These are phyloP conservation scores for Coemansia sp. DNA, from an alignment of 192 early-diverging fungal species.

Conservation along the genomic window DNA sequence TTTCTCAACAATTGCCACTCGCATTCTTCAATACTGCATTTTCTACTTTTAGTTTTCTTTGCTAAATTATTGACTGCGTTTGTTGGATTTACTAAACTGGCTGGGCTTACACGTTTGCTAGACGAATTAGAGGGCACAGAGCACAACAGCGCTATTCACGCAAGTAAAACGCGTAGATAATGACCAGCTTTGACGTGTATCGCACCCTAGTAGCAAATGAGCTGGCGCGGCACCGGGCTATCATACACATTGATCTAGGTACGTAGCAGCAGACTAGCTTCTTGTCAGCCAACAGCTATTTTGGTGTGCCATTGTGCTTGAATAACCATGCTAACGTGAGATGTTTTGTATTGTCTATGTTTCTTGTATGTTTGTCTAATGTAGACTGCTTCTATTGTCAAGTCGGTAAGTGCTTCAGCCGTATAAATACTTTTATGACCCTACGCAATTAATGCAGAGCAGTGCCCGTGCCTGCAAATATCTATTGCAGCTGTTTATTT, in stretches of 20 bases:
- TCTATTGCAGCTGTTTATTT: not conserved
- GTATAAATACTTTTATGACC: not conserved
- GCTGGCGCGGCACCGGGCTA: conserved; percentile 53
- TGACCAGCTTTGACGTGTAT: conserved; percentile 15
- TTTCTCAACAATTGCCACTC: not conserved
- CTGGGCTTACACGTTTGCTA: not conserved
- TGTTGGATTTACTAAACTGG: not conserved
- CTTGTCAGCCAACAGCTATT: not conserved
- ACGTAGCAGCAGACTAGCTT: conserved; percentile 9
- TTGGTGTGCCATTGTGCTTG: not conserved
- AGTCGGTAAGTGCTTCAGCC: conserved; percentile 60
- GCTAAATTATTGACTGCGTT: not conserved
- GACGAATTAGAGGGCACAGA: not conserved
- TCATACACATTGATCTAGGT: conserved; percentile 61
- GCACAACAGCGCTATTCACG: not conserved
- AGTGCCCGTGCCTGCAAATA: not conserved
- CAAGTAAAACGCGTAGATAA: conserved; percentile 3
- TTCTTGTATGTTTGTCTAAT: not conserved
- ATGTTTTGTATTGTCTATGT: not conserved
- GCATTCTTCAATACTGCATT: conserved; percentile 3
- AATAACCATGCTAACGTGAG: not conserved
- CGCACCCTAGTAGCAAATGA: conserved; percentile 24
- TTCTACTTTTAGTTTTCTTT: conserved; percentile 4
- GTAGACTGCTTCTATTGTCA: conserved; percentile 78
- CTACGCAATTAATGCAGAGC: not conserved